Evolutionary conservation across 495 filamentous ascomycete genomes (phyloP).

Genomic region (Aspergillus sclerotiicarbonarius): DNA sequence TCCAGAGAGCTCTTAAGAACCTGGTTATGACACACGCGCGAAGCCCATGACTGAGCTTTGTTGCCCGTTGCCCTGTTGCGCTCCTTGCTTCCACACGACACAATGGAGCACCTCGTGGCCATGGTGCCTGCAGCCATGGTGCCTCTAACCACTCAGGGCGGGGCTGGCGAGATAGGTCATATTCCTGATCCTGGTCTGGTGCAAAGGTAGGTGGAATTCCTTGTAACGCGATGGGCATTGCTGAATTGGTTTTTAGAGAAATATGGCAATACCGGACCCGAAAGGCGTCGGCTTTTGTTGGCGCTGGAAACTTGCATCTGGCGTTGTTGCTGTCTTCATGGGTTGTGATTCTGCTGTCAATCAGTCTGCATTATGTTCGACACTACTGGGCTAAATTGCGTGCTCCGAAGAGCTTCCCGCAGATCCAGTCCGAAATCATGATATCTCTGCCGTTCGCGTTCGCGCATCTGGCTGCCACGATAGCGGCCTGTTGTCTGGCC

Average conservation of each 20-base stretch:
- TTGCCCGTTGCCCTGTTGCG: neutral
- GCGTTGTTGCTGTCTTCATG: conserved; percentile 12
- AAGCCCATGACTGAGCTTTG: neutral
- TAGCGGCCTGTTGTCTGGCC: conserved; percentile 16
- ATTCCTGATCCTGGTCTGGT: conserved; percentile 1
- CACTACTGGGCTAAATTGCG: conserved; percentile 4
- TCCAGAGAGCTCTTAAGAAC: neutral
- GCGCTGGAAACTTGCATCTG: conserved; percentile 20
- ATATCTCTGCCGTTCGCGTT: conserved; percentile 17
- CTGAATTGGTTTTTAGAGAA: neutral
- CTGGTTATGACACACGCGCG: neutral
- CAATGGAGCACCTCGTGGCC: conserved; percentile 7
- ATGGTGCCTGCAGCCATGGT: conserved; percentile 9
- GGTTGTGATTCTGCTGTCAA: conserved; percentile 8
- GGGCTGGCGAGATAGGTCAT: neutral
- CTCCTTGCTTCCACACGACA: neutral
- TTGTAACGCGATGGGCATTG: neutral
- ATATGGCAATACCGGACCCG: conserved; percentile 22
- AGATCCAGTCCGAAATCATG: neutral
- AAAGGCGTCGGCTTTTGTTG: conserved; percentile 17
- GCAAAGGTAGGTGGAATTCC: conserved; percentile 13
- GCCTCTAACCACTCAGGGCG: neutral
- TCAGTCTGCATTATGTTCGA: conserved; percentile 8
- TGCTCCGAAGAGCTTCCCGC: neutral
- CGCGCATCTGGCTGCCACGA: conserved; percentile 16